phyloP scores from a whole-genome alignment of 306 rosid species.

The Vigna mungo region DNA sequence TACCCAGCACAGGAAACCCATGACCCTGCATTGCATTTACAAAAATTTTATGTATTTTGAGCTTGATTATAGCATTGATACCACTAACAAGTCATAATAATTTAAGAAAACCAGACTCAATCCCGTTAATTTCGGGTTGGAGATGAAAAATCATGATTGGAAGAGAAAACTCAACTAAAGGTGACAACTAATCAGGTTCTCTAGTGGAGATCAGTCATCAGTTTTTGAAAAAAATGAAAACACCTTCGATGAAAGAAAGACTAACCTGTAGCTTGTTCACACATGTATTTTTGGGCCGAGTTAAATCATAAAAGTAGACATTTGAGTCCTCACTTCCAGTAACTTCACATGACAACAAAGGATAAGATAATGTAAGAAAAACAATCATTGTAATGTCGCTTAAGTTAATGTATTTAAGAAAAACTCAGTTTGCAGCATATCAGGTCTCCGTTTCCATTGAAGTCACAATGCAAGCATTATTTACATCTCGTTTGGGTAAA shows the following conservation, averaged over 20 bases:
- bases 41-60: constrained; percentile 43
- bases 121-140: too few relatives aligned
- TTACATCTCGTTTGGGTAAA: neutral
- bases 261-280: constrained; percentile 96
- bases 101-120: too few relatives aligned
- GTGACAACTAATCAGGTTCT: too few relatives aligned
- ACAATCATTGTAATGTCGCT: neutral
- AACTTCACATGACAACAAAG: constrained; percentile 58
- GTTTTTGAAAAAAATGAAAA: too few relatives aligned
- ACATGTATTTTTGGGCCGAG: constrained; percentile 90
- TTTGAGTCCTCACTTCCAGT: constrained; percentile 98
- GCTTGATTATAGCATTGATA: neutral
- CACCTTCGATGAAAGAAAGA: constrained; percentile 31
- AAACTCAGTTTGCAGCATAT: constrained; percentile 7
- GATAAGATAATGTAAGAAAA: constrained; percentile 48
- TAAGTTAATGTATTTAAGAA: constrained; percentile 28
- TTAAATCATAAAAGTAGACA: constrained; percentile 95
- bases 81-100: too few relatives aligned
- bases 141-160: too few relatives aligned
- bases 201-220: too few relatives aligned
- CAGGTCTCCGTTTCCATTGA: neutral
- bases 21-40: constrained; percentile 74
- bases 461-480: constrained; percentile 12
- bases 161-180: too few relatives aligned
- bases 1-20: constrained; percentile 85